Conservation (phyloP, 768 basidiomycete species). For the Dentipellis sp. region DNA sequence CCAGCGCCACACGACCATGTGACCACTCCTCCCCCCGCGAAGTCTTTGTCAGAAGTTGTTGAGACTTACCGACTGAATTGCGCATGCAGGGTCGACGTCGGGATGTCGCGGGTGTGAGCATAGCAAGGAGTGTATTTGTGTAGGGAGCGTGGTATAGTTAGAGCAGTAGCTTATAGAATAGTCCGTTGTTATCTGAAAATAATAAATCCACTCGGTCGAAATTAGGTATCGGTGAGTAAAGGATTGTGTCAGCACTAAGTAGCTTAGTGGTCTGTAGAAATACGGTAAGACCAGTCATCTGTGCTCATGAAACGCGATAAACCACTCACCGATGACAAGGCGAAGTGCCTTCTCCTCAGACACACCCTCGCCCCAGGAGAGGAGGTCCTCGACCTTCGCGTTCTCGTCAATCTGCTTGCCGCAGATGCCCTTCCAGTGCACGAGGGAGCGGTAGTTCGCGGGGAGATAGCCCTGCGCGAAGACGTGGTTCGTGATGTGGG, state of each 20-base stretch:
- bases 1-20: too few species aligned
- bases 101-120: too few species aligned
- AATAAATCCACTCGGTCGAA: too few species aligned
- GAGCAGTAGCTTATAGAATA: too few species aligned
- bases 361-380: constrained; percentile 23
- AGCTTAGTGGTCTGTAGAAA: not conserved
- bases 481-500: constrained; percentile 40
- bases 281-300: not conserved
- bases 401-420: constrained; percentile 25
- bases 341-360: constrained; percentile 28
- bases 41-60: too few species aligned
- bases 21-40: too few species aligned
- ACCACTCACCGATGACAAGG: constrained; percentile 26
- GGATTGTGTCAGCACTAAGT: not conserved
- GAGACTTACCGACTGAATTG: too few species aligned
- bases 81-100: too few species aligned
- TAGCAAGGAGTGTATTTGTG: too few species aligned
- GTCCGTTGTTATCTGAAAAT: too few species aligned
- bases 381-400: constrained; percentile 18
- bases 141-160: too few species aligned
- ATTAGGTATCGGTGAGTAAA: too few species aligned
- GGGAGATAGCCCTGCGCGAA: constrained; percentile 31
- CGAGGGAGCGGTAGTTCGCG: constrained; percentile 25
- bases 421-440: constrained; percentile 32
- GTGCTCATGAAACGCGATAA: not conserved